Percentiles rank a stretch among this genome's conserved stretches.
phyloP scores from a whole-genome alignment of 192 early-diverging fungal genomes.

The Coemansia erecta region DNA sequence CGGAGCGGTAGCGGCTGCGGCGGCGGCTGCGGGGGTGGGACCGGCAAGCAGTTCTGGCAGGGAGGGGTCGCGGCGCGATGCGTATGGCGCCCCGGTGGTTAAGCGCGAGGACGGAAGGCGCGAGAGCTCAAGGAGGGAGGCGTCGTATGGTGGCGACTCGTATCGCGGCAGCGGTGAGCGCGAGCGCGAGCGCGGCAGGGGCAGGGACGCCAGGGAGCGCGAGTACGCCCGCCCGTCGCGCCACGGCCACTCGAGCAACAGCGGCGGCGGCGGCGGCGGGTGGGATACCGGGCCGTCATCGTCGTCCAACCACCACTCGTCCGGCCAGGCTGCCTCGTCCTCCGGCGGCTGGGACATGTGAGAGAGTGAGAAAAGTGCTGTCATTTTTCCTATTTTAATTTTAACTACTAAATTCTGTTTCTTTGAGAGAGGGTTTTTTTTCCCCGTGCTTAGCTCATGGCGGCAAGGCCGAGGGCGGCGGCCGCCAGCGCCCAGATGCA shows the following conservation, averaged over 20 bases:
- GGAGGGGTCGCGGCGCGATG: too few species aligned
- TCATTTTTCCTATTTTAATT: too few species aligned
- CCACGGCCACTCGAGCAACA: neutral
- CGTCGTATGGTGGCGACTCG: neutral
- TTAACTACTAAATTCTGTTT: too few species aligned
- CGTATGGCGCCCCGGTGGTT: too few species aligned
- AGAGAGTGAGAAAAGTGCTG: too few species aligned
- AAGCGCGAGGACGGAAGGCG: too few species aligned
- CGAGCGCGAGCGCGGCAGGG: neutral
- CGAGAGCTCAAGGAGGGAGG: too few species aligned
- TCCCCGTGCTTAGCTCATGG: neutral
- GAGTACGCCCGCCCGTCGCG: neutral
- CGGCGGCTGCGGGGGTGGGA: too few species aligned
- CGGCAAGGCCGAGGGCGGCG: neutral
- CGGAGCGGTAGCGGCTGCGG: too few species aligned
- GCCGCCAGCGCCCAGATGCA: neutral
- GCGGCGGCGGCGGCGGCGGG: slow-evolving; percentile 8
- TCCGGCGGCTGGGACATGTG: slow-evolving; percentile 28
- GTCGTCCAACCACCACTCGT: slow-evolving; percentile 15
- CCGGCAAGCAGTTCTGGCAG: too few species aligned
- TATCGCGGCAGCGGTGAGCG: neutral
- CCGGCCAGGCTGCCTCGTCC: neutral
- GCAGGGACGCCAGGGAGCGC: slow-evolving; percentile 4
- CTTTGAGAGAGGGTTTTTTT: too few species aligned
- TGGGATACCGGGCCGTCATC: slow-evolving; percentile 10